Base-by-base conservation (phyloP, 1,139 yeast species). In the Kurtzmaniella quercitrusa region DNA sequence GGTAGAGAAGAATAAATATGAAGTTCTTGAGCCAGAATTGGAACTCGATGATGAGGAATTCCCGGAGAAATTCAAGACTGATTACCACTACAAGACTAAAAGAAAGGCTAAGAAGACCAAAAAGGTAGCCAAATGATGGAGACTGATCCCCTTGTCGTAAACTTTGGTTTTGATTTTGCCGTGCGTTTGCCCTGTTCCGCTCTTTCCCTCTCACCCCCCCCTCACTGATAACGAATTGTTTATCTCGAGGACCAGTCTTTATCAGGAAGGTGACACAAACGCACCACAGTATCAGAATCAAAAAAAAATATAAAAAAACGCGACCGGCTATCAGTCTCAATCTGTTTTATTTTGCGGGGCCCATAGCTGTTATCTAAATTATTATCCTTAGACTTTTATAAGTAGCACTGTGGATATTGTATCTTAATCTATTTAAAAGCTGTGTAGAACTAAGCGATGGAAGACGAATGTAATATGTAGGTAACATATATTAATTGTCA, bases 61-160 rank as follows among this genome's bases (percentile, higher is more conserved):
- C 32, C 47, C 49, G 26, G 54, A 55, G 44, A 54, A 48, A 41
- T 45, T 52, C 42, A 58, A 57, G 42, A 46, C 58, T n/a, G 54
- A 50, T 36, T 37, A 45, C 40, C 56, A 57, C 41, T 52, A 52
- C 43, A 49, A 47, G 42, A 55, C 56, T 36, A 39, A 42, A 38
- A 33, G 33, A 36, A 42, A 42, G 38, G 16, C 26, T 12, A 34
- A 33, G 23, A 39, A 35, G 19, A 7, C 16, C 20, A 30, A 35
- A 16, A 23, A 15, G 16, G 32, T 7, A 5, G 22, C 38, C 16
- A 34, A 18, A 34, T 34, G 20, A 34, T 17, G 19, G 26, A 16
- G 17, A n/a, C 12, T 28, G 17, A 5, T 12, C 34, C 34, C n/a
- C n/a, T n/a, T n/a, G n/a, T n/a, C n/a, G n/a, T n/a, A n/a, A n/a